A percentile compares a stretch with the other conserved stretches of the same genome.
These are phyloP conservation scores for Aspergillus unguis DNA, from an alignment of 2,329 filamentous ascomycete species.

Conservation along the genomic window DNA sequence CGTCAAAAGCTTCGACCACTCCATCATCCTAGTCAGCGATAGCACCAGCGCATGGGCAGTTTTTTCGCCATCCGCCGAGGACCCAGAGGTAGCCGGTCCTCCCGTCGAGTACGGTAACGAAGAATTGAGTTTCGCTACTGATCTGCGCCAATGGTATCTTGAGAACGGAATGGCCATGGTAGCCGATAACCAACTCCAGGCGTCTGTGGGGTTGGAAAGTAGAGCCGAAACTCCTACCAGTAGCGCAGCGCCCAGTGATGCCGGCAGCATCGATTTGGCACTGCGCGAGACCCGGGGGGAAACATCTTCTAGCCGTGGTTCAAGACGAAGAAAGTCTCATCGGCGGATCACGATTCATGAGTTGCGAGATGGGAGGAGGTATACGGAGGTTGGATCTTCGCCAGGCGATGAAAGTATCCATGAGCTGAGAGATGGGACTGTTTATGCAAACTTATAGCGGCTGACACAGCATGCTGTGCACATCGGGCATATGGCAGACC, in stretches of 20 bases:
- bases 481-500: no score
- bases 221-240: slow-evolving; percentile 25
- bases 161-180: slow-evolving; percentile 35
- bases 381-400: slow-evolving; percentile 40
- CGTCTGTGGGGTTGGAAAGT: slow-evolving; percentile 30
- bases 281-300: slow-evolving; percentile 19
- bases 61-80: slow-evolving; percentile 31
- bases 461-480: neutral
- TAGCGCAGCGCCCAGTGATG: slow-evolving; percentile 30
- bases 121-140: slow-evolving; percentile 35
- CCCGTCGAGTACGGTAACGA: slow-evolving; percentile 40
- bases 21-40: slow-evolving; percentile 40
- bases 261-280: slow-evolving; percentile 30
- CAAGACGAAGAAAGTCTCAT: slow-evolving; percentile 29
- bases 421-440: slow-evolving; percentile 42
- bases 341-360: slow-evolving; percentile 43
- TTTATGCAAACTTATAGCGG: slow-evolving; percentile 39
- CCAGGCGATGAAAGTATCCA: slow-evolving; percentile 39
- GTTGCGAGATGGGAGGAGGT: slow-evolving; percentile 40
- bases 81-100: slow-evolving; percentile 34
- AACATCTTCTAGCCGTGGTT: slow-evolving; percentile 24
- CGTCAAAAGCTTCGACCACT: slow-evolving; percentile 40
- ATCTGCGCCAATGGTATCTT: slow-evolving; percentile 42
- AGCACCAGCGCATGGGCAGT: slow-evolving; percentile 48
- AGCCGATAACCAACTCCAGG: slow-evolving; percentile 35